These are phyloP conservation scores for Colletotrichum australisinense DNA, from an alignment of 2,329 filamentous ascomycete genomes.

Conservation along the genomic window DNA sequence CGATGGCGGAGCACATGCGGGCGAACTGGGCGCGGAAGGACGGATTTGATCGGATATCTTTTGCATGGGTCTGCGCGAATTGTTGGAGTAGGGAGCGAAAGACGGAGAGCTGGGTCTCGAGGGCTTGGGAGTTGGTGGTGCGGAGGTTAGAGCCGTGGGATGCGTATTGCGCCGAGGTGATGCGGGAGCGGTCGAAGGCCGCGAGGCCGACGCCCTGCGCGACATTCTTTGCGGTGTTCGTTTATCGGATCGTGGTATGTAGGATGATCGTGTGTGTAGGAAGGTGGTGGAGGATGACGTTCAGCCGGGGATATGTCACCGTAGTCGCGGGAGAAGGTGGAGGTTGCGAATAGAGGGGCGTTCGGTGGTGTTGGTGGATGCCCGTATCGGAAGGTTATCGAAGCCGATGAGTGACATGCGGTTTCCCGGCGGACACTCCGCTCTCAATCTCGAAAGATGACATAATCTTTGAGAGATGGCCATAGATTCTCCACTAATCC, in stretches of 20 bases:
- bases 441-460: slow-evolving; percentile 6
- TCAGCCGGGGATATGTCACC: not conserved
- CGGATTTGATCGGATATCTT: slow-evolving; percentile 95
- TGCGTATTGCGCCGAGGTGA: slow-evolving; percentile 90
- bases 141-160: slow-evolving; percentile 90
- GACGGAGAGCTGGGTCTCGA: slow-evolving; percentile 93
- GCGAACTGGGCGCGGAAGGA: slow-evolving; percentile 97
- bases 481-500: not conserved
- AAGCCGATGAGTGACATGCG: slow-evolving; percentile 11
- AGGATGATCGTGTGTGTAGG: not conserved
- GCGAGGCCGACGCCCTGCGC: slow-evolving; percentile 88
- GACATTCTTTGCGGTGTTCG: slow-evolving; percentile 61
- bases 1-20: slow-evolving; percentile 97
- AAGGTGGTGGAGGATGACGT: not conserved
- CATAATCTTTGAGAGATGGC: slow-evolving; percentile 9
- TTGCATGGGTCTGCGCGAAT: slow-evolving; percentile 93
- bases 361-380: slow-evolving; percentile 3
- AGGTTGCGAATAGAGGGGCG: slow-evolving; percentile 7
- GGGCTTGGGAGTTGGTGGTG: slow-evolving; percentile 82
- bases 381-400: slow-evolving; percentile 5
- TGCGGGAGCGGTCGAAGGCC: slow-evolving; percentile 86
- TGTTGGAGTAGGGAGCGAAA: slow-evolving; percentile 96
- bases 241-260: not conserved
- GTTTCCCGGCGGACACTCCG: not conserved
- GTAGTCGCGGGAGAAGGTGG: not conserved